Evolutionary conservation across 306 rosid genomes (phyloP).

Genomic region (Hippophae tibetana): DNA sequence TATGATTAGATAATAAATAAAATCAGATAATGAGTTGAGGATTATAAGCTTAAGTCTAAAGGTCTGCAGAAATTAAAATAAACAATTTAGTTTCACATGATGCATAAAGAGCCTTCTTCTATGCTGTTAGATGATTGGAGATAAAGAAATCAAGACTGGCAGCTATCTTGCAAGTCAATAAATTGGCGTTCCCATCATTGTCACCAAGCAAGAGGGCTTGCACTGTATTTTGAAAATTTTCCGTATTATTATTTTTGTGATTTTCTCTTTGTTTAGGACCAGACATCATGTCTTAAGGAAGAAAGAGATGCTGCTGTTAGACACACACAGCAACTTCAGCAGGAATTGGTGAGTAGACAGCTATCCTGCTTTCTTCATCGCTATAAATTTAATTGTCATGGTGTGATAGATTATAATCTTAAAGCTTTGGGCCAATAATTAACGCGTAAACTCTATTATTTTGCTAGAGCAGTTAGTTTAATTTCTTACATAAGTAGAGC

Average conservation of each 20-base stretch:
- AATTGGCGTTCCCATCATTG: not conserved
- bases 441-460: not conserved
- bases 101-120: too few species aligned
- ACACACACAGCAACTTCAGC: slow-evolving; percentile 74
- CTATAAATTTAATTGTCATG: slow-evolving; percentile 4
- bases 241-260: slow-evolving; percentile 3
- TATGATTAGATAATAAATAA: too few species aligned
- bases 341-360: slow-evolving; percentile 56
- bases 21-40: too few species aligned
- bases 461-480: not conserved
- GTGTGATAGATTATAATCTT: not conserved
- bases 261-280: slow-evolving; percentile 29
- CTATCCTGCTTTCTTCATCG: not conserved
- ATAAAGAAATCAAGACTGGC: not conserved
- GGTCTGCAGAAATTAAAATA: not conserved
- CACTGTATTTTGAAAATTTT: slow-evolving; percentile 4
- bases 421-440: not conserved
- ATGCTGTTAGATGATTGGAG: not conserved
- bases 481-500: not conserved
- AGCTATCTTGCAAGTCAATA: not conserved
- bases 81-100: not conserved
- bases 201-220: not conserved
- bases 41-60: too few species aligned
- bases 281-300: slow-evolving; percentile 60
- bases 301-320: slow-evolving; percentile 71